Evolutionary conservation across 352 stramenopile genomes (phyloP), one percentile per base, ranked within the genome.

Genomic region (Globisporangium recalcitrans): DNA sequence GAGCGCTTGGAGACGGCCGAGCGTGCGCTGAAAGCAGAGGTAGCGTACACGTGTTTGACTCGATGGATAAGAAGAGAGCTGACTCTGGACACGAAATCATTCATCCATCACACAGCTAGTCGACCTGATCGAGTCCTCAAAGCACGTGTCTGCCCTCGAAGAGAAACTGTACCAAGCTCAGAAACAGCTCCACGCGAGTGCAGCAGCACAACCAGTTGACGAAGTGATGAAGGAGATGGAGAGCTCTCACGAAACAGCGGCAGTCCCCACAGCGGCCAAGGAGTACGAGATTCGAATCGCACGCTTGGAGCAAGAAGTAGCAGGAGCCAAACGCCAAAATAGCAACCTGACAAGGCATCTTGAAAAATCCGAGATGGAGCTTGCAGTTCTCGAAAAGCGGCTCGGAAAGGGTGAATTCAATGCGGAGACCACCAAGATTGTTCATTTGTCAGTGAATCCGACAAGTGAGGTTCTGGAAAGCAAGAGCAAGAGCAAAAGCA

Each of bases 381-480:
- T 87, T 9, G 77, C 73, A 1, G 61, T 81, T 22, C 77, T 88
- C 36, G 85, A 96, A 62, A 88, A 87, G 36, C 79, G 85, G 2
- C 68, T 93, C 21, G 86, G 81, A 24, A 69, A 73, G 54, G 86
- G 85, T 36, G 84, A 93, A 51, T 91, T 88, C 63, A 95, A 96
- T 54, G 62, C 78, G 9, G 72, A 85, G 40, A 92, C 77, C 19
- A 95, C 85, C 27, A 96, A 96, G 63, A 87, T 96, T n/a, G 74
- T 96, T 10, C 87, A 96, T 65, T 66, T 94, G 34, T 70, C 85
- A n/a, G 69, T 93, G 14, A 95, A 95, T 34, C 86, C 86, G n/a
- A 90, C 85, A 24, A 75, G 74, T 16, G 80, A 92, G 52, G 59
- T 88, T 36, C 64, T 93, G n/a, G n/a, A n/a, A n/a, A n/a, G n/a